A percentile compares a stretch with the other conserved stretches of the same genome.
phyloP scores from a whole-genome alignment of 306 rosid genomes.

The Begonia loranthoides region DNA sequence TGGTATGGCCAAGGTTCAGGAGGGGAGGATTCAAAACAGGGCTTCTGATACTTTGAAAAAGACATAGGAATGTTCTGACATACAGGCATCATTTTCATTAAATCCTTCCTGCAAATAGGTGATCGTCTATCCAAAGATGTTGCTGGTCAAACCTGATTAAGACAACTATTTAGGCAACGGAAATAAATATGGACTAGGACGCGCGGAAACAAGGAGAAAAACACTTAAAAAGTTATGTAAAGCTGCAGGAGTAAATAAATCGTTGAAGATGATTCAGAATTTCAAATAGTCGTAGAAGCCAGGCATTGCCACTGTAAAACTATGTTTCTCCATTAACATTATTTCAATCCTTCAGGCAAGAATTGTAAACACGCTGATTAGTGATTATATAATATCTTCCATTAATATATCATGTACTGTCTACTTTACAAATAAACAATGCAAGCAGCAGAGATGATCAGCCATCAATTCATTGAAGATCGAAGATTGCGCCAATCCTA shows the following conservation, averaged over 20 bases:
- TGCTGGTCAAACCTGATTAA: neutral
- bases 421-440: too few species aligned
- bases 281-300: too few species aligned
- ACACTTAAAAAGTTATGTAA: neutral
- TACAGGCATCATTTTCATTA: constrained; percentile 46
- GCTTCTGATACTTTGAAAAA: constrained; percentile 13
- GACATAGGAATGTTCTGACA: constrained; percentile 25
- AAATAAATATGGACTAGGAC: neutral
- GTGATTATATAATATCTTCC: too few species aligned
- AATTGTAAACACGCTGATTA: too few species aligned
- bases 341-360: too few species aligned
- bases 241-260: neutral
- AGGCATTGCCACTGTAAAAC: too few species aligned
- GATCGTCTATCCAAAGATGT: neutral
- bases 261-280: too few species aligned
- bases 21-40: constrained; percentile 15
- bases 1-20: constrained; percentile 35
- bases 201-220: neutral
- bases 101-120: neutral
- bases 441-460: too few species aligned
- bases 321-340: too few species aligned
- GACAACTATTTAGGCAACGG: neutral
- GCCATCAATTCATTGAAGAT: too few species aligned
- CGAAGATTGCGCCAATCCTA: too few species aligned
- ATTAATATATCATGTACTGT: too few species aligned